Percentiles rank a stretch among this genome's conserved stretches.
Evolutionary conservation across 495 filamentous ascomycete species (phyloP).

Genomic region (Lophiostoma macrostomum): DNA sequence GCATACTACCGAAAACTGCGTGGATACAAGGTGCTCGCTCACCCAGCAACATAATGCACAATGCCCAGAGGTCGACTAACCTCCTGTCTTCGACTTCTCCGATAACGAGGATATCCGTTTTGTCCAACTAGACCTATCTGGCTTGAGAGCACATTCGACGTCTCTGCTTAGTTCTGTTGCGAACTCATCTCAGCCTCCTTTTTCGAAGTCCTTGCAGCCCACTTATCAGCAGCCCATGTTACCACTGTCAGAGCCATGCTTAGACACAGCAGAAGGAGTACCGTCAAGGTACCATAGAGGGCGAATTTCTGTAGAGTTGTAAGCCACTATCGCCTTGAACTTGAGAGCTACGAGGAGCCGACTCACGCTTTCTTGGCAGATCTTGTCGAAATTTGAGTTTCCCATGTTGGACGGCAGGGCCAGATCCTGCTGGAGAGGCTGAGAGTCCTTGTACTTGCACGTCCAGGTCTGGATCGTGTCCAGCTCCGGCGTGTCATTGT

Average conservation of each 20-base stretch:
- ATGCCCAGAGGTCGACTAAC: too few species aligned
- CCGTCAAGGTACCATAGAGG: conserved; percentile 28
- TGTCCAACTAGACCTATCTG: too few species aligned
- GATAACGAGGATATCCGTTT: too few species aligned
- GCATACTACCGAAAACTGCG: too few species aligned
- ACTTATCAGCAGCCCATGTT: conserved; percentile 31
- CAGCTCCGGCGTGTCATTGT: conserved; percentile 31
- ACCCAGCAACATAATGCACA: too few species aligned
- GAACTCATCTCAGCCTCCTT: conserved; percentile 32
- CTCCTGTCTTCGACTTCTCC: too few species aligned
- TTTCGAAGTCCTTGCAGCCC: conserved; percentile 14
- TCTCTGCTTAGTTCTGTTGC: too few species aligned
- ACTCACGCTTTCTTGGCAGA: conserved; percentile 31
- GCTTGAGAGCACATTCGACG: too few species aligned
- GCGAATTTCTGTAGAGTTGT: conserved; percentile 25
- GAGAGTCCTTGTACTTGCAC: conserved; percentile 29
- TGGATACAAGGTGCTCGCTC: too few species aligned
- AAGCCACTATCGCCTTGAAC: not conserved
- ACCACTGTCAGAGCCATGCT: conserved; percentile 21
- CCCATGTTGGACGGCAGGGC: conserved; percentile 15
- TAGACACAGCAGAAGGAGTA: conserved; percentile 17
- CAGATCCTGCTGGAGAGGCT: conserved; percentile 15
- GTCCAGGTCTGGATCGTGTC: conserved; percentile 41
- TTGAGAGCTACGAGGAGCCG: not conserved
- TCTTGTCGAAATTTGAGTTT: conserved; percentile 21